Conservation (phyloP, 345 rosid species). For the Noccaea caerulescens region DNA sequence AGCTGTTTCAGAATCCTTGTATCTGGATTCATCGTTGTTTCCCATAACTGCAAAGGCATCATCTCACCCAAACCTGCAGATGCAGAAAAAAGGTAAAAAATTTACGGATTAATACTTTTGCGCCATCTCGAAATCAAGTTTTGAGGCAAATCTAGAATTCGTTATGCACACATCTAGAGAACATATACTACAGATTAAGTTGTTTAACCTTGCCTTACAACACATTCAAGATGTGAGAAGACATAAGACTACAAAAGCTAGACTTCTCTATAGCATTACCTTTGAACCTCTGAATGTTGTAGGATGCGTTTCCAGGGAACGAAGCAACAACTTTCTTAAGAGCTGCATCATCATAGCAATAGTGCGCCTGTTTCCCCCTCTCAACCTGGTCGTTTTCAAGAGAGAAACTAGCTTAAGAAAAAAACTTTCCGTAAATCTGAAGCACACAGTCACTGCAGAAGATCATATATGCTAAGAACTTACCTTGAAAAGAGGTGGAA, state of each 20-base stretch:
- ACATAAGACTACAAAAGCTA: slow-evolving; percentile 11
- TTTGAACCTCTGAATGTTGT: slow-evolving; percentile 94
- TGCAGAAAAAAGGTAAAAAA: neutral
- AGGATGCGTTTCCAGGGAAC: slow-evolving; percentile 87
- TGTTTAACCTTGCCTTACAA: neutral
- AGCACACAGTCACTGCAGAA: slow-evolving; percentile 7
- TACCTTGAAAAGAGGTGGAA: slow-evolving; percentile 97
- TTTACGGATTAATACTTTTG: neutral
- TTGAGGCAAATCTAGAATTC: neutral
- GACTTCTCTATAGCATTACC: slow-evolving; percentile 48
- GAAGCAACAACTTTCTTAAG: slow-evolving; percentile 59
- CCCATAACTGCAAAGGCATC: slow-evolving; percentile 99
- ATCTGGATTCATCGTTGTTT: slow-evolving; percentile 93
- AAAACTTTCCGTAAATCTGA: slow-evolving; percentile 1
- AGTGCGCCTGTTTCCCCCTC: slow-evolving; percentile 79
- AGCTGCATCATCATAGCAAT: slow-evolving; percentile 81
- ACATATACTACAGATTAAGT: slow-evolving; percentile 4
- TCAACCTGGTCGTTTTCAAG: slow-evolving; percentile 67
- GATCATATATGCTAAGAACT: slow-evolving; percentile 25
- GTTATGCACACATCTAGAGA: neutral
- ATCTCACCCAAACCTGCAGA: slow-evolving; percentile 95
- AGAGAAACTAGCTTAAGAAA: slow-evolving; percentile 25
- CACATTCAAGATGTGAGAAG: slow-evolving; percentile 16
- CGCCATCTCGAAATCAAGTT: neutral
- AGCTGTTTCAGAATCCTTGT: slow-evolving; percentile 80